These are phyloP conservation scores for Uromyces viciae-fabae DNA, from an alignment of 1,284 basidiomycete genomes.

Conservation along the genomic window DNA sequence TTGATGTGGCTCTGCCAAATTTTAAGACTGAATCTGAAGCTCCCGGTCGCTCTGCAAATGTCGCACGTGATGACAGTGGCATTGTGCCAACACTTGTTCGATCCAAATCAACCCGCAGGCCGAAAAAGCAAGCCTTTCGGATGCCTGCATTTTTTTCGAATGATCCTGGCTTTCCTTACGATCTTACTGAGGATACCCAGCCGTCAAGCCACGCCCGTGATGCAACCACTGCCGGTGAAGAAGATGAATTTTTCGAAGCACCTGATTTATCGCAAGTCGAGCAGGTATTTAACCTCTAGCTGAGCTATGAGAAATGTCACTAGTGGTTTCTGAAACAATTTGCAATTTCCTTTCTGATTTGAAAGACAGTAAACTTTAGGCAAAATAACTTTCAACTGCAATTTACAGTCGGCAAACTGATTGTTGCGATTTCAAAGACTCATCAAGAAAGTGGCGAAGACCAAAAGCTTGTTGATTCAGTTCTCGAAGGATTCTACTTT, in stretches of 20 bases:
- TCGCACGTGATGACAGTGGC: conserved; percentile 1
- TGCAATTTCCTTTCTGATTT: not conserved
- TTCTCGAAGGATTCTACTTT: conserved; percentile 75
- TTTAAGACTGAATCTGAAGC: conserved; percentile 62
- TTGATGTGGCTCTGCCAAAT: conserved; percentile 85
- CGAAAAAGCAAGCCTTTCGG: conserved; percentile 27
- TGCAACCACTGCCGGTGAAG: conserved; percentile 53
- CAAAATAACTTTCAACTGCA: conserved; percentile 84
- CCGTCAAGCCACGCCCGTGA: conserved; percentile 43
- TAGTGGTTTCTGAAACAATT: conserved; percentile 45
- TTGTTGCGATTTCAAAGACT: conserved; percentile 75
- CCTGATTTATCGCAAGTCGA: conserved; percentile 66
- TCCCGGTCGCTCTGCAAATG: conserved; percentile 20
- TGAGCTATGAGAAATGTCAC: not conserved
- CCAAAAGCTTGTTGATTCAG: conserved; percentile 71
- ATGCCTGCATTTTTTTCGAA: conserved; percentile 36
- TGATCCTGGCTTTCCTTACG: conserved; percentile 44
- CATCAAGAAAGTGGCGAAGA: conserved; percentile 61
- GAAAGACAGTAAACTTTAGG: conserved; percentile 63
- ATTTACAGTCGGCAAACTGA: conserved; percentile 83
- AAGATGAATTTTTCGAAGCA: conserved; percentile 72
- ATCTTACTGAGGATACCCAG: conserved; percentile 16
- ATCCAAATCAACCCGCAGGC: conserved; percentile 35
- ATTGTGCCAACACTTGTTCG: not conserved
- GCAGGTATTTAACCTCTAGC: conserved; percentile 49